These are phyloP conservation scores for Sordariomycetes sp. DNA, from an alignment of 2,329 filamentous ascomycete genomes.

Conservation along the genomic window DNA sequence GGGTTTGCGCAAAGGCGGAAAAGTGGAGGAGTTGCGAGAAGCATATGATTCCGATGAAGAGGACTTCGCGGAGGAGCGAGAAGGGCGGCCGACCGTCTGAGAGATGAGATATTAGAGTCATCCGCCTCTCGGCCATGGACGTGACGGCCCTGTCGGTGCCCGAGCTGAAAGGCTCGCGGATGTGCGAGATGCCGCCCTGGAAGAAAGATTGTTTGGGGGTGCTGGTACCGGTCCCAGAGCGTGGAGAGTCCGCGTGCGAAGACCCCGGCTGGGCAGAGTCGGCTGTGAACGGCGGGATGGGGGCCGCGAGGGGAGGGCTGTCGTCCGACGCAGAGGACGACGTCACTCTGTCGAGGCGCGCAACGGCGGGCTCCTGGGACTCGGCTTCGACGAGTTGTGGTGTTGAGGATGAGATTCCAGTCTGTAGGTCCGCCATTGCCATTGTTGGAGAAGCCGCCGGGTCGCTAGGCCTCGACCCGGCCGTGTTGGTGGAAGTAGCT, in stretches of 20 bases:
- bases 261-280: background rate
- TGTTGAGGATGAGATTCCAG: background rate
- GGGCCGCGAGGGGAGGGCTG: background rate
- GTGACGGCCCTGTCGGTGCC: background rate
- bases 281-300: background rate
- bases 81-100: background rate
- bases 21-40: slow-evolving; percentile 6
- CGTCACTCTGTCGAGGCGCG: background rate
- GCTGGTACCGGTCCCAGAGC: slow-evolving; percentile 2
- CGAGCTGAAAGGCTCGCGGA: background rate
- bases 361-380: background rate
- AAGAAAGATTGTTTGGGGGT: background rate
- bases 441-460: background rate
- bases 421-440: background rate
- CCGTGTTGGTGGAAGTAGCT: background rate
- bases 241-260: background rate
- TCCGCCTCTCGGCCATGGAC: background rate
- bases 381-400: background rate
- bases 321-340: background rate
- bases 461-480: background rate
- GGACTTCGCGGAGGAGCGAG: slow-evolving; percentile 8
- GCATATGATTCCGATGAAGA: slow-evolving; percentile 7
- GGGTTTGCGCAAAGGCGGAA: slow-evolving; percentile 6
- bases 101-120: background rate
- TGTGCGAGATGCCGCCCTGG: background rate